Base-by-base conservation (phyloP, 1,284 basidiomycete genomes). In the Sutorius eximius region DNA sequence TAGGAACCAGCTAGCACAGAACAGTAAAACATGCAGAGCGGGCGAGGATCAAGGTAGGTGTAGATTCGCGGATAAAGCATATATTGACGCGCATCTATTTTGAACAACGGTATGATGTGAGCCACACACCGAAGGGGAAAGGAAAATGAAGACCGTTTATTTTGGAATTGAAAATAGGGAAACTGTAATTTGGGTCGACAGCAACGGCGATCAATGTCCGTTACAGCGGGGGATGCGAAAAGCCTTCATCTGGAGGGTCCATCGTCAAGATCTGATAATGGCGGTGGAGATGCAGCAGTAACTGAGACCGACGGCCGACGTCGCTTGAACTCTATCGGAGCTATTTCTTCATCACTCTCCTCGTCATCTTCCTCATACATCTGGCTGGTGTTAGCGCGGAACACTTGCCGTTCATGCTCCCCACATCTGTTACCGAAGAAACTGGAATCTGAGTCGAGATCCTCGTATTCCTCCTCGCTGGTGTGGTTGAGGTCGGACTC, bases 241-340 rank as follows among this genome's bases (percentile, higher is more conserved):
- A 16, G 30, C 38, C 41, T 37, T 63, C 54, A 56, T 50, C 60
- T 40, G 54, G 30, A 41, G 47, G 43, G 44, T 32, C 27, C 49
- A 32, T 61, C 52, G 38, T 62, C 57, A n/a, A 57, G 52, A 52
- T 61, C 60, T 54, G 64, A 57, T 34, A 53, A 34, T 9, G 63
- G 58, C n/a, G 71, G 65, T 38, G 67, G 71, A 32, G 71, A 66
- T 30, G 66, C 55, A 16, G 60, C 55, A 15, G 59, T 57, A 38
- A 71, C 60, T 30, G 70, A 66, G 18, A 72, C 64, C 49, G 73
- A 73, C 29, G 73, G 71, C 49, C 71, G 61, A 41, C 74, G 64
- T 47, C 72, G 66, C 51, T 72, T 75, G 57, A 74, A 63, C 51
- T 76, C 72, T 53, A 74, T 69, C 49, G 74, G 71, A 4, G 58